phyloP scores from a whole-genome alignment of 2,329 filamentous ascomycete species.

The Aspergillus niger region DNA sequence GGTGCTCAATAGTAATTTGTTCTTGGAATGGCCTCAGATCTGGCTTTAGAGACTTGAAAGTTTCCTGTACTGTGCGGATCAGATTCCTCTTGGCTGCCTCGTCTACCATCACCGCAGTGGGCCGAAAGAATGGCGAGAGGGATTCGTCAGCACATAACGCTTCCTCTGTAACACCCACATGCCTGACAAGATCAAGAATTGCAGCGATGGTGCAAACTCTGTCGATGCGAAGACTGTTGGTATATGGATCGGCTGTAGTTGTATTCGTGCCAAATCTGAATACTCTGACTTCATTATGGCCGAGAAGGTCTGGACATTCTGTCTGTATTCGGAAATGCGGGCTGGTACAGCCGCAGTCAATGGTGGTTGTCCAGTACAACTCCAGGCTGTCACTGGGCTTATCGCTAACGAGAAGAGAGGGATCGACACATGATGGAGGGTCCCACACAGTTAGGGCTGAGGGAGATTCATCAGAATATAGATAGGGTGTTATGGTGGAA shows the following conservation, averaged over 20 bases:
- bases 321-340: slow-evolving; percentile 19
- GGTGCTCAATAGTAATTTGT: slow-evolving; percentile 24
- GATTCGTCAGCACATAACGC: slow-evolving; percentile 27
- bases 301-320: not conserved
- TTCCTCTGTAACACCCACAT: slow-evolving; percentile 28
- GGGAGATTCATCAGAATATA: not conserved
- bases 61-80: slow-evolving; percentile 15
- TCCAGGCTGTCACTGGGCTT: slow-evolving; percentile 4
- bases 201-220: slow-evolving; percentile 29
- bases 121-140: slow-evolving; percentile 32
- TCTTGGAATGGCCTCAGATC: slow-evolving; percentile 23
- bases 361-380: slow-evolving; percentile 14
- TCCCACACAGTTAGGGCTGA: not conserved
- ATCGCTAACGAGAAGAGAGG: slow-evolving; percentile 7
- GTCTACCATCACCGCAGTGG: not conserved
- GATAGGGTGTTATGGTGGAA: not conserved
- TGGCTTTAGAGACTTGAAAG: slow-evolving; percentile 23
- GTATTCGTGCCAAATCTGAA: slow-evolving; percentile 17
- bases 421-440: slow-evolving; percentile 6
- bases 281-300: slow-evolving; percentile 11
- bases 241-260: slow-evolving; percentile 25
- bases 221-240: slow-evolving; percentile 31
- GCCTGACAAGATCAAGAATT: slow-evolving; percentile 18
- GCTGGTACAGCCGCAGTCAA: slow-evolving; percentile 19
- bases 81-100: slow-evolving; percentile 11